phyloP scores from a whole-genome alignment of 306 rosid genomes.

The Erythrophleum fordii region DNA sequence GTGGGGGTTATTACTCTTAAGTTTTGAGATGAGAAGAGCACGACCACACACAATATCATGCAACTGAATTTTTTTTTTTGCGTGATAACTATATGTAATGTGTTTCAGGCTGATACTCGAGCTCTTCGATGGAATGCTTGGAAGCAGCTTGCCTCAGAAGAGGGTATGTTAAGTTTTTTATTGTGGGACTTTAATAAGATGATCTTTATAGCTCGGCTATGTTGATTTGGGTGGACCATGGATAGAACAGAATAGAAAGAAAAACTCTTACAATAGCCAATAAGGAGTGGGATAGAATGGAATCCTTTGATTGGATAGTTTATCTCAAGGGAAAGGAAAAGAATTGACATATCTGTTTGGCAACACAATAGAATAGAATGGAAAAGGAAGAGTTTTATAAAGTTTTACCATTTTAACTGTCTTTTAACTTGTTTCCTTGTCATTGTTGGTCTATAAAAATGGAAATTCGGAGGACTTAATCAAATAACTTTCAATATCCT shows the following conservation, averaged over 20 bases:
- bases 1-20: background rate
- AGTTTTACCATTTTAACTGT: slow-evolving; percentile 20
- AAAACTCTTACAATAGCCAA: slow-evolving; percentile 8
- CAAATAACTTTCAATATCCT: slow-evolving; percentile 8
- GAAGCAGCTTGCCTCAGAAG: slow-evolving; percentile 89
- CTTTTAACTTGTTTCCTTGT: slow-evolving; percentile 24
- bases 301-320: slow-evolving; percentile 27
- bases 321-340: background rate
- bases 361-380: background rate
- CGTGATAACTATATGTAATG: slow-evolving; percentile 37
- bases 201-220: slow-evolving; percentile 14
- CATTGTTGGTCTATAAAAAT: slow-evolving; percentile 23
- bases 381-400: background rate
- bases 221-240: slow-evolving; percentile 20
- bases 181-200: slow-evolving; percentile 9
- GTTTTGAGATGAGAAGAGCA: slow-evolving; percentile 24
- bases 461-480: slow-evolving; percentile 7
- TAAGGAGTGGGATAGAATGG: slow-evolving; percentile 4
- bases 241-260: slow-evolving; percentile 20
- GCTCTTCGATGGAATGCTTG: slow-evolving; percentile 76
- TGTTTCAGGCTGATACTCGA: slow-evolving; percentile 89
- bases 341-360: slow-evolving; percentile 25
- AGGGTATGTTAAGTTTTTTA: slow-evolving; percentile 57
- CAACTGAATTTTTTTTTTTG: slow-evolving; percentile 19
- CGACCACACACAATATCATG: background rate